Evolutionary conservation across 176 grass and related monocot genomes (phyloP).

Genomic region (Pontederia crassipes): DNA sequence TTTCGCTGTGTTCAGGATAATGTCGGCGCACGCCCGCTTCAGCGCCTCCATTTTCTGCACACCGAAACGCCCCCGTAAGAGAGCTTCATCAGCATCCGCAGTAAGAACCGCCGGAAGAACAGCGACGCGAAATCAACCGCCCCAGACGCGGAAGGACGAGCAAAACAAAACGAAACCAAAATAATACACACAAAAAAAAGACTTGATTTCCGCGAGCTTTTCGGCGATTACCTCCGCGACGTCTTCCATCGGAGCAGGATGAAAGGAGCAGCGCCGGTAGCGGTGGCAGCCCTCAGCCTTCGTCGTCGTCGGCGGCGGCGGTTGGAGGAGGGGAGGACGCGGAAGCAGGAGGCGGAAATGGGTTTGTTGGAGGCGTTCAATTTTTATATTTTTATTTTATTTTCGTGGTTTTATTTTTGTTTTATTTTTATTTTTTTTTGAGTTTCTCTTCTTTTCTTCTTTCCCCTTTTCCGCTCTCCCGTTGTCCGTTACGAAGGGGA

Average conservation of each 20-base stretch:
- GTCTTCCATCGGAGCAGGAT: too few relatives aligned
- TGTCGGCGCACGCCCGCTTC: constrained; percentile 59
- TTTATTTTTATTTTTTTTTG: not conserved
- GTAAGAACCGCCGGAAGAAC: not conserved
- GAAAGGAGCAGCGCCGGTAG: too few relatives aligned
- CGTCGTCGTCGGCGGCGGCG: not conserved
- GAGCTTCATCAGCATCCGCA: not conserved
- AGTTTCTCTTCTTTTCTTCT: not conserved
- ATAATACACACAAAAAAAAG: not conserved
- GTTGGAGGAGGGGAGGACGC: not conserved
- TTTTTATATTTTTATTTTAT: too few relatives aligned
- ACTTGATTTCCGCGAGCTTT: not conserved
- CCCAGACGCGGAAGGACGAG: not conserved
- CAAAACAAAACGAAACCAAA: not conserved
- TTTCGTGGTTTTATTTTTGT: too few relatives aligned
- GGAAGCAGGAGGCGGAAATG: not conserved
- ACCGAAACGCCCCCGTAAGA: not conserved
- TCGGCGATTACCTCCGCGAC: not conserved
- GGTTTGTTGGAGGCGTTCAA: not conserved
- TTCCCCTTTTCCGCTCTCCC: not conserved
- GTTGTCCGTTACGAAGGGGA: constrained; percentile 5
- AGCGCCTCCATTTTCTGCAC: constrained; percentile 35
- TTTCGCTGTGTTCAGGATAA: constrained; percentile 65
- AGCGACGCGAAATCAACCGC: not conserved
- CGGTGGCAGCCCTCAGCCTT: too few relatives aligned